Evolutionary conservation across 495 filamentous ascomycete genomes (phyloP), one percentile per base, ranked within the genome.

Genomic region (Penicillium bialowiezense): DNA sequence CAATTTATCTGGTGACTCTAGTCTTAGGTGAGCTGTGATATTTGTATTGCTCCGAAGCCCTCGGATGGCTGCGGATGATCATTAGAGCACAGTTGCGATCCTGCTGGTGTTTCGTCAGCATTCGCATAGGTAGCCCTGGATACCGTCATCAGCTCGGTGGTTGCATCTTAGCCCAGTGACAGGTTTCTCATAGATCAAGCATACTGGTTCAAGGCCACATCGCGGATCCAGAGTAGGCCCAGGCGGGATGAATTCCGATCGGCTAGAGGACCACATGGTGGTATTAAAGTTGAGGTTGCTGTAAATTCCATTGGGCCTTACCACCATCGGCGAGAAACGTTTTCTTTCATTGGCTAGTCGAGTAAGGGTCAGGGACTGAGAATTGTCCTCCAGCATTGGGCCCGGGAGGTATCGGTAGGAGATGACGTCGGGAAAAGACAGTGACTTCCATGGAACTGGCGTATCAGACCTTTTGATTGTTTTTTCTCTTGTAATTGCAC

Each of bases 1-100:
- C 5, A 45, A 7, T 9, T 12, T 5, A 14, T 1, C n/a, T 35
- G 35, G 24, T 1, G 23, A 17, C 28, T 1, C 47, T 32, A 12
- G 8, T 7, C 7, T 9, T 35, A 3, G 8, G 24, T 13, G 13
- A 7, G 42, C 28, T 18, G 37, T 14, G 23, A 15, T 6, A 21
- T 17, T 28, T 44, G n/a, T 21, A 28, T 15, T 5, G 20, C 3
- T 21, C 28, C 20, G 4, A 42, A 10, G 7, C 24, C 15, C 7
- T 21, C 39, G 46, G 42, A 32, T 14, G 13, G 13, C 9, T 3
- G 18, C 23, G 19, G 32, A 31, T 24, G 15, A 21, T 21, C 0
- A n/a, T 15, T 15, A 36, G 5, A 37, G 48, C 12, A 47, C 17
- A 52, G 51, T 38, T 52, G 23, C 7, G 12, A 18, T 10, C 19